phyloP scores from a whole-genome alignment of 208 protist species.

The Zelonia costaricensis region DNA sequence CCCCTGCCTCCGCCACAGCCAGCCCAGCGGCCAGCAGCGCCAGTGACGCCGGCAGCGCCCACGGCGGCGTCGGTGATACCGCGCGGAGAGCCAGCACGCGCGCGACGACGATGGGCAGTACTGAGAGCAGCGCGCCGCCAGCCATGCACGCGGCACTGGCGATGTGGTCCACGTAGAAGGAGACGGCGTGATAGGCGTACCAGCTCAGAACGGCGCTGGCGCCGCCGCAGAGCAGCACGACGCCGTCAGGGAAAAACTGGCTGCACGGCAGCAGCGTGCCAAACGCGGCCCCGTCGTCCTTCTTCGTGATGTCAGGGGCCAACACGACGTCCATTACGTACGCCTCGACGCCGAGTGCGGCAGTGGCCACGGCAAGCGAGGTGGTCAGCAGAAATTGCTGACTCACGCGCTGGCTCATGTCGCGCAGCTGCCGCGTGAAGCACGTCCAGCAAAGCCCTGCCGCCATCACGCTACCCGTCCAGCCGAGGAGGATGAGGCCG shows the following conservation, averaged over 20 bases:
- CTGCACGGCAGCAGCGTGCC: conserved; percentile 5
- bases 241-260: conserved; percentile 15
- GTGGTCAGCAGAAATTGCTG: conserved; percentile 26
- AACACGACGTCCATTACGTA: conserved; percentile 2
- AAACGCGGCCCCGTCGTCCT: no score
- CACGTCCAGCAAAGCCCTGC: conserved; percentile 13
- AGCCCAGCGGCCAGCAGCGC: background rate
- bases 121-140: conserved; percentile 11
- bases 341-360: conserved; percentile 6
- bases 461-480: conserved; percentile 3
- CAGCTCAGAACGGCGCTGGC: conserved; percentile 10
- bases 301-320: background rate
- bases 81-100: conserved; percentile 2
- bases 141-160: conserved; percentile 25
- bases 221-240: conserved; percentile 16
- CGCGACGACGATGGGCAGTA: conserved; percentile 7
- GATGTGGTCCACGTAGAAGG: conserved; percentile 28
- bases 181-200: conserved; percentile 27
- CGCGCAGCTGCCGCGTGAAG: conserved; percentile 19
- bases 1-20: background rate
- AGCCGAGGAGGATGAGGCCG: conserved; percentile 3
- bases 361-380: conserved; percentile 14
- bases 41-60: background rate
- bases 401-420: conserved; percentile 28
- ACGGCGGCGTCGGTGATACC: background rate